Evolutionary conservation across 164 flowering plant genomes (phyloP), one percentile per base, ranked within the genome.

Genomic region (Annona squamosa): DNA sequence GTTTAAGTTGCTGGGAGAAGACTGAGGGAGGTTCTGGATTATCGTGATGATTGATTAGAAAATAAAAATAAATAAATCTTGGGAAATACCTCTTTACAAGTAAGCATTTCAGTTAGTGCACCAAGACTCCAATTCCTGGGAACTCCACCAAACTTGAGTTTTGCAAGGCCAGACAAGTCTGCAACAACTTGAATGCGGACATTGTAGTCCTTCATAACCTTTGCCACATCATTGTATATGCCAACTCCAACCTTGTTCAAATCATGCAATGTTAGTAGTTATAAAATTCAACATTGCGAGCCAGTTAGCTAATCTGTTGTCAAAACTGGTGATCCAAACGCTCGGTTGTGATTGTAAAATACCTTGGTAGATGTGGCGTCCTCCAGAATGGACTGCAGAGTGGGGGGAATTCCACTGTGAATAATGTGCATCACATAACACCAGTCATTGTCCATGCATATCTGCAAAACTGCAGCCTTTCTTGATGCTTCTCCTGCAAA

Each of bases 391-490:
- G 77, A 73, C 62, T 75, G 82, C 71, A 92, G 78, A 77, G 72
- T 84, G 46, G 72, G 85, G 47, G 99, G 91, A 10, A 94, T 89
- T 65, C 96, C 96, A 77, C 94, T 88, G 79, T 94, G 97, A 77
- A 87, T 48, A 18, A 94, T 84, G 81, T 92, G 99, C 88, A 94
- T 83, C 73, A 94, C 97, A 77, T 87, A 82, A 77, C 99, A 94
- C 63, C 70, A 72, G 74, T 57, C 74, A 46, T 67, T 65, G 69
- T 83, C 89, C 3, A 77, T 79, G 78, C 97, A 94, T 78, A 92
- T 81, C 82, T 94, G 99, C 89, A 94, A 74, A 61, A 94, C 95
- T 43, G 99, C 97, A 56, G 83, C 91, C 84, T 86, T 94, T 65
- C 89, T 82, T 9, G 77, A 89, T 63, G 82, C 67, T 64, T 70